Percentiles rank a stretch among this genome's conserved stretches.
These are phyloP conservation scores for Penicillium sp. DNA, from an alignment of 2,329 filamentous ascomycete species.

Conservation along the genomic window DNA sequence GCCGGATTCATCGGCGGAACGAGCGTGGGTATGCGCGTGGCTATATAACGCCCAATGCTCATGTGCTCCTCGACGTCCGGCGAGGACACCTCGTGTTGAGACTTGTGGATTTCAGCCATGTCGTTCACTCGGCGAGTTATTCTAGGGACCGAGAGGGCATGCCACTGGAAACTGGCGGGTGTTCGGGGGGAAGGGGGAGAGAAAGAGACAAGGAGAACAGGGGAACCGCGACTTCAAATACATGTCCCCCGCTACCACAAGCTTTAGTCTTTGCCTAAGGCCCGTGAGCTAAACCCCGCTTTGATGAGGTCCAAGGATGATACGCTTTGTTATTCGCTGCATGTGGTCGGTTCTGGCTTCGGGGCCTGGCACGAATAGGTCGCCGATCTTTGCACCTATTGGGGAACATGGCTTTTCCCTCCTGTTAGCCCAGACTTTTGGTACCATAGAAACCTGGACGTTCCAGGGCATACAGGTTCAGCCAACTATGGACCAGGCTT, in stretches of 20 bases:
- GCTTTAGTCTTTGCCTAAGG: background rate
- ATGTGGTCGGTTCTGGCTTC: background rate
- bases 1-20: slow-evolving; percentile 56
- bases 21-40: slow-evolving; percentile 54
- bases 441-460: background rate
- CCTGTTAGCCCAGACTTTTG: background rate
- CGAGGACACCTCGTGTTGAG: slow-evolving; percentile 5
- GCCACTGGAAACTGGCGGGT: background rate
- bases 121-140: slow-evolving; percentile 1
- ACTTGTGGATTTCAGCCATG: slow-evolving; percentile 14
- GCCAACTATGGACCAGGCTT: background rate
- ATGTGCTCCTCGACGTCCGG: slow-evolving; percentile 25
- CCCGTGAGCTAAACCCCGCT: background rate
- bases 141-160: background rate
- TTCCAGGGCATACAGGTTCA: background rate
- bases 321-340: background rate
- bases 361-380: background rate
- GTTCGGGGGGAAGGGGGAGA: background rate
- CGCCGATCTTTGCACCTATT: background rate
- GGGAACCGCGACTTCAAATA: slow-evolving; percentile 1
- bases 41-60: slow-evolving; percentile 48
- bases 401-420: background rate
- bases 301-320: background rate
- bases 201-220: background rate
- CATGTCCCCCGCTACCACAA: background rate